Evolutionary conservation across 345 rosid species (phyloP).

Genomic region (Turritis glabra): DNA sequence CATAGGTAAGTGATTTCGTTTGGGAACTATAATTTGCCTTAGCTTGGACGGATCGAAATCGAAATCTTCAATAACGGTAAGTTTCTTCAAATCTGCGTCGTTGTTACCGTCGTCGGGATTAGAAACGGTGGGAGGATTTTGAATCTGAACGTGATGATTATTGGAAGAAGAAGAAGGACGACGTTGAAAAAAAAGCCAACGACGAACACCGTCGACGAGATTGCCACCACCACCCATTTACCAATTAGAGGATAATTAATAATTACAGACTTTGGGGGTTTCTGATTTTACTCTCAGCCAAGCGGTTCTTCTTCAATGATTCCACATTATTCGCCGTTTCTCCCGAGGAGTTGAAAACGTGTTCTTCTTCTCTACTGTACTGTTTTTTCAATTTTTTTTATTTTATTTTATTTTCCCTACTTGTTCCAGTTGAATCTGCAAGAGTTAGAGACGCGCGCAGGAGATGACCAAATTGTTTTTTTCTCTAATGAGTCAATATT

Average conservation of each 20-base stretch:
- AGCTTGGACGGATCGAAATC: slow-evolving; percentile 54
- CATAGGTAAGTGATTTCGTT: slow-evolving; percentile 55
- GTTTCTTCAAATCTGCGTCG: neutral
- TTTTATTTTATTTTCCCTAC: neutral
- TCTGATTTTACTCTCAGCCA: slow-evolving; percentile 35
- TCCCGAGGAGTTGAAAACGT: slow-evolving; percentile 25
- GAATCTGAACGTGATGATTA: slow-evolving; percentile 31
- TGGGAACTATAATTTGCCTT: slow-evolving; percentile 54
- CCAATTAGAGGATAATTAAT: neutral
- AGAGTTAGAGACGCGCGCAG: slow-evolving; percentile 33
- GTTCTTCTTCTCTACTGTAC: neutral
- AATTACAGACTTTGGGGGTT: neutral
- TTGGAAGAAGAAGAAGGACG: slow-evolving; percentile 44
- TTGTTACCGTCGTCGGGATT: neutral
- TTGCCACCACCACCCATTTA: slow-evolving; percentile 65
- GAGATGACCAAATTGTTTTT: neutral
- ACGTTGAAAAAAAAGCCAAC: slow-evolving; percentile 62
- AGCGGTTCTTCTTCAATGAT: slow-evolving; percentile 32
- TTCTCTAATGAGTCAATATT: neutral
- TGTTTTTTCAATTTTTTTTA: neutral
- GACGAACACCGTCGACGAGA: slow-evolving; percentile 79
- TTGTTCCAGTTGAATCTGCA: neutral
- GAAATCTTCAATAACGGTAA: slow-evolving; percentile 34
- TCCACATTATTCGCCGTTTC: slow-evolving; percentile 34
- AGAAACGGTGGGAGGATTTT: slow-evolving; percentile 3